These are phyloP conservation scores for Cruciata laevipes DNA, from an alignment of 257 asterid genomes.

Conservation along the genomic window DNA sequence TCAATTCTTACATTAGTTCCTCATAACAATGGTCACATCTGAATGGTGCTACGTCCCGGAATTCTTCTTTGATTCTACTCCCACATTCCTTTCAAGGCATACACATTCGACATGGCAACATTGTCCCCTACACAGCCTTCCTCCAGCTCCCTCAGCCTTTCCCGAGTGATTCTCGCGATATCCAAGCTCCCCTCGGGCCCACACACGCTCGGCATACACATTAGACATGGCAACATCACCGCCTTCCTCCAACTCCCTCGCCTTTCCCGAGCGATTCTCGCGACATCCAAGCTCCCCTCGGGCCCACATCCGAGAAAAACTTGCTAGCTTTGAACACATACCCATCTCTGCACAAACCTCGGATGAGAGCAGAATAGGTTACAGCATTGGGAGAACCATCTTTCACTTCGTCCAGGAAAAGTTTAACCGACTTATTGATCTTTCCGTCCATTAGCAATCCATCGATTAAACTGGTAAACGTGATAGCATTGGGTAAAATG, in stretches of 20 bases:
- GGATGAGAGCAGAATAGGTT: conserved; percentile 47
- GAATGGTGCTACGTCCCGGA: conserved; percentile 21
- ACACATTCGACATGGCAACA: conserved; percentile 23
- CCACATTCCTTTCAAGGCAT: conserved; percentile 27
- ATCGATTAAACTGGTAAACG: conserved; percentile 45
- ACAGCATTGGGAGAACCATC: conserved; percentile 21
- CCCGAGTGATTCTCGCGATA: background rate
- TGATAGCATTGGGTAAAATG: conserved; percentile 38
- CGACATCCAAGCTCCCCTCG: no score
- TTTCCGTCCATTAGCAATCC: conserved; percentile 61
- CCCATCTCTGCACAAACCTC: conserved; percentile 49
- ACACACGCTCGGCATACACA: no score
- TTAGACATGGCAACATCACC: conserved; percentile 14
- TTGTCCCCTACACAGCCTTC: conserved; percentile 18
- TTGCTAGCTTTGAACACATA: conserved; percentile 50
- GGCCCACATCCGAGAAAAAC: conserved; percentile 41
- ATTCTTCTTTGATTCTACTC: conserved; percentile 24
- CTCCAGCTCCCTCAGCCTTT: conserved; percentile 10
- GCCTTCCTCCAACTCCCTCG: no score
- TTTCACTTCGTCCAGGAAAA: conserved; percentile 34
- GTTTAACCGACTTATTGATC: conserved; percentile 42
- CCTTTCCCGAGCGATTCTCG: no score
- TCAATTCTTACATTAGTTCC: no score
- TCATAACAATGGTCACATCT: no score
- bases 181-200: conserved; percentile 6